Evolutionary conservation across 2,329 filamentous ascomycete genomes (phyloP).

Genomic region (Metarhizium rileyi): DNA sequence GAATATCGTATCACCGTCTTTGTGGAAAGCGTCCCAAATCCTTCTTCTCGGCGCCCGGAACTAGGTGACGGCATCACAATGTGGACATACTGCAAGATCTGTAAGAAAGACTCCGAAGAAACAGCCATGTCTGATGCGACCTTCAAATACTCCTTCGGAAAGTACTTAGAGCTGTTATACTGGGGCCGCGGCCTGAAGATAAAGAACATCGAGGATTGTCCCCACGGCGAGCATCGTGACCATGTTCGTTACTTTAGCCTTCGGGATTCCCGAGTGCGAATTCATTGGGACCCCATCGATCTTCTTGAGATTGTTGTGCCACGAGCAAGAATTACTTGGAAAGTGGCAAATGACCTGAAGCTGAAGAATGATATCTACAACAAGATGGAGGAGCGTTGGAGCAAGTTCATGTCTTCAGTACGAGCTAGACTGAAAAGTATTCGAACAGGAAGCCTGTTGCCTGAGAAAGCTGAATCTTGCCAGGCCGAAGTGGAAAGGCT

Average conservation of each 20-base stretch:
- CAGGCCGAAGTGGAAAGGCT: conserved; percentile 71
- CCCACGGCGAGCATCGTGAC: conserved; percentile 86
- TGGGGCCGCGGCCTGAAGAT: conserved; percentile 80
- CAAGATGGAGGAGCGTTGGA: conserved; percentile 72
- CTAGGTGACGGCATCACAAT: conserved; percentile 64
- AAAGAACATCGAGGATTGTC: conserved; percentile 60
- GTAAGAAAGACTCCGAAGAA: conserved; percentile 80
- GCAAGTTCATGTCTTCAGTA: conserved; percentile 80
- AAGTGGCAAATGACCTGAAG: conserved; percentile 85
- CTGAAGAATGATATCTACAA: conserved; percentile 88
- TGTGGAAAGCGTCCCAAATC: conserved; percentile 52
- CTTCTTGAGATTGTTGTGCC: conserved; percentile 93
- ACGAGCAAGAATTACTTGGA: conserved; percentile 86
- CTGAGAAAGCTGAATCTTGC: conserved; percentile 77
- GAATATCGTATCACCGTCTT: conserved; percentile 89
- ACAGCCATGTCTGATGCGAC: conserved; percentile 88
- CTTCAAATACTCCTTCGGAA: conserved; percentile 97
- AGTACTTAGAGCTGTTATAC: conserved; percentile 95
- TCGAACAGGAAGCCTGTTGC: conserved; percentile 80
- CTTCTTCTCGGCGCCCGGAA: conserved; percentile 31
- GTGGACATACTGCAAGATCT: conserved; percentile 95
- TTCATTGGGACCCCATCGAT: conserved; percentile 89
- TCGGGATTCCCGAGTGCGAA: conserved; percentile 72
- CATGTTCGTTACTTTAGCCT: conserved; percentile 90
- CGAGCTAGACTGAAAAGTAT: conserved; percentile 77